phyloP scores from a whole-genome alignment of 306 rosid species.

The Pyrus betulifolia region DNA sequence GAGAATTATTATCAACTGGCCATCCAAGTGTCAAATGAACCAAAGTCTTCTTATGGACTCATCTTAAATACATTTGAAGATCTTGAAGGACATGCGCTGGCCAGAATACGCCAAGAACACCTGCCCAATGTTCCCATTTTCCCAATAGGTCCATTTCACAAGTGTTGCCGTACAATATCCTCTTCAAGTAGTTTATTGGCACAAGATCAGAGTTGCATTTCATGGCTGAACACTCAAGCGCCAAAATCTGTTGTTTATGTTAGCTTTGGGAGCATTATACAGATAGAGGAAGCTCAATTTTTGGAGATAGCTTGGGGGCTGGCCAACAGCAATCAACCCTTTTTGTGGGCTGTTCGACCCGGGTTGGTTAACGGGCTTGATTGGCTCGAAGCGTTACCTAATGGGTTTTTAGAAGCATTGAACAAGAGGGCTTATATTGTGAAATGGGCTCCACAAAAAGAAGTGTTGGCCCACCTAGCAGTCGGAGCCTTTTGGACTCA shows the following conservation, averaged over 20 bases:
- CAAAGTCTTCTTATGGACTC: conserved; percentile 40
- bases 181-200: conserved; percentile 27
- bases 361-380: conserved; percentile 29
- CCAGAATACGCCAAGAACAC: conserved; percentile 16
- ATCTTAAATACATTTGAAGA: conserved; percentile 59
- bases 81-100: conserved; percentile 37
- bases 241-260: conserved; percentile 46
- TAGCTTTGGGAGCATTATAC: conserved; percentile 51
- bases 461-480: conserved; percentile 46
- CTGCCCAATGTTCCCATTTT: conserved; percentile 31
- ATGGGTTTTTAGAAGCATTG: conserved; percentile 34
- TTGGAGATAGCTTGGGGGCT: conserved; percentile 62
- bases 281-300: conserved; percentile 26
- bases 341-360: conserved; percentile 62
- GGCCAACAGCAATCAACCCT: conserved; percentile 44
- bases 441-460: conserved; percentile 67
- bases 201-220: conserved; percentile 38
- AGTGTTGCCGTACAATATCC: conserved; percentile 4
- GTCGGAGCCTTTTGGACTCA: conserved; percentile 64
- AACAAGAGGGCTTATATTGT: conserved; percentile 41
- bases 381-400: conserved; percentile 38
- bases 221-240: conserved; percentile 51
- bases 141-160: conserved; percentile 69
- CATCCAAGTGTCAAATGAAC: conserved; percentile 6
- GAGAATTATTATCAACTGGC: too few relatives aligned